phyloP scores from a whole-genome alignment of 139 green algal species.

The Spirogloea muscicola region DNA sequence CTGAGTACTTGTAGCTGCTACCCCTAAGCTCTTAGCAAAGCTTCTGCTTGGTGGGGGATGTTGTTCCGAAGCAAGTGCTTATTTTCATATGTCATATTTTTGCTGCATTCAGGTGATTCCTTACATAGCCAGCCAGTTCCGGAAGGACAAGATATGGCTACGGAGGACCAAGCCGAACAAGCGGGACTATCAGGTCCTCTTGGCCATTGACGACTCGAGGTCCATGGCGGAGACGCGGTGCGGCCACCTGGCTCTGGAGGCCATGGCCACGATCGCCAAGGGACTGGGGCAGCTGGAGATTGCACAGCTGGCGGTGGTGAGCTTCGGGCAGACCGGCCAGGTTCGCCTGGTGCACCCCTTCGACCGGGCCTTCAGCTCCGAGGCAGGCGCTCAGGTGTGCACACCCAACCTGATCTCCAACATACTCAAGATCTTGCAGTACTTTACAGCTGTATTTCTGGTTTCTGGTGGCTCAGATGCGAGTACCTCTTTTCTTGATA shows the following conservation, averaged over 20 bases:
- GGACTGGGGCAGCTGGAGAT: constrained; percentile 86
- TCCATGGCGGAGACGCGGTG: constrained; percentile 91
- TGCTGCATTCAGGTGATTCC: constrained; percentile 81
- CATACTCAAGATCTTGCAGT: too few species aligned
- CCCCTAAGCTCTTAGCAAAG: too few species aligned
- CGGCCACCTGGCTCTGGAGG: constrained; percentile 82
- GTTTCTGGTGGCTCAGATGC: too few species aligned
- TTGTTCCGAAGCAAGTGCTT: too few species aligned
- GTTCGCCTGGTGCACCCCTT: constrained; percentile 77
- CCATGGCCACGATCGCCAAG: constrained; percentile 75
- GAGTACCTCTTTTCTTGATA: too few species aligned
- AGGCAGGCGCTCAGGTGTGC: constrained; percentile 72
- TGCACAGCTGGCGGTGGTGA: constrained; percentile 84
- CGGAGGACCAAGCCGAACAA: constrained; percentile 86
- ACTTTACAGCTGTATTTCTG: too few species aligned
- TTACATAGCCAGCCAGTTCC: constrained; percentile 93
- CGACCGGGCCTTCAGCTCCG: constrained; percentile 77
- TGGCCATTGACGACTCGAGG: constrained; percentile 82
- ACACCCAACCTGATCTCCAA: too few species aligned
- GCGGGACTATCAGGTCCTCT: constrained; percentile 89
- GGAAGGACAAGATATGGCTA: constrained; percentile 99
- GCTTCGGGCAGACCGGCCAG: constrained; percentile 74
- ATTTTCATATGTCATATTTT: too few species aligned
- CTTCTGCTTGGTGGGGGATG: too few species aligned
- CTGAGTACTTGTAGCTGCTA: too few species aligned